phyloP scores from a whole-genome alignment of 345 rosid genomes.

The Lepidium didymum region DNA sequence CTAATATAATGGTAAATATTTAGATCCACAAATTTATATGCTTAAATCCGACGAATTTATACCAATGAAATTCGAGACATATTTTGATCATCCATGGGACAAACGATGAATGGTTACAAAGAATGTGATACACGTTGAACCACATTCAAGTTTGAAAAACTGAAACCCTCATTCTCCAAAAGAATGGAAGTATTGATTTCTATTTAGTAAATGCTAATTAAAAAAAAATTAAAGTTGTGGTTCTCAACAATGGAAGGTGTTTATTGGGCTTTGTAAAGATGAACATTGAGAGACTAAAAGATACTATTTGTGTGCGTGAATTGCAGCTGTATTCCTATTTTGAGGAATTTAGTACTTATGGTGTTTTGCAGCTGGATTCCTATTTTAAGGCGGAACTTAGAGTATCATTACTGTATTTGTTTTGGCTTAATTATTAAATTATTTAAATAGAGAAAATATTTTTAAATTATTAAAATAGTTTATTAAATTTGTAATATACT shows the following conservation, averaged over 20 bases:
- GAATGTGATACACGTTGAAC: too few relatives aligned
- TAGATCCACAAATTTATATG: too few relatives aligned
- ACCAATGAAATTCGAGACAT: too few relatives aligned
- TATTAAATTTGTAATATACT: too few relatives aligned
- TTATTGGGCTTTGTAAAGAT: constrained; percentile 12
- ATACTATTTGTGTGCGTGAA: constrained; percentile 1
- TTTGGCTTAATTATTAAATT: constrained; percentile 10
- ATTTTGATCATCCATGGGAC: too few relatives aligned
- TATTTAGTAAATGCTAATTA: not conserved
- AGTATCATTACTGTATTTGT: not conserved
- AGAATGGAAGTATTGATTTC: not conserved
- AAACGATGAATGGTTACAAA: too few relatives aligned
- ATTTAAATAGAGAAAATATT: too few relatives aligned
- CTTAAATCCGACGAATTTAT: too few relatives aligned
- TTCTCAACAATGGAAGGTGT: constrained; percentile 13
- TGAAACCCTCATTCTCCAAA: not conserved
- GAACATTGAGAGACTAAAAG: constrained; percentile 3
- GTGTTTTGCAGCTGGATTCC: constrained; percentile 28
- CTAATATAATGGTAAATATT: too few relatives aligned
- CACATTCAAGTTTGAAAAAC: not conserved
- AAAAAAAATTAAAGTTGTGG: not conserved
- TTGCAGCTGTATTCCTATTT: constrained; percentile 27
- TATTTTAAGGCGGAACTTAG: not conserved
- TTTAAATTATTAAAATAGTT: too few relatives aligned
- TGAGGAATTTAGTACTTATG: not conserved